These are phyloP conservation scores for Linnemannia exigua DNA, from an alignment of 192 early-diverging fungal species.

Conservation along the genomic window DNA sequence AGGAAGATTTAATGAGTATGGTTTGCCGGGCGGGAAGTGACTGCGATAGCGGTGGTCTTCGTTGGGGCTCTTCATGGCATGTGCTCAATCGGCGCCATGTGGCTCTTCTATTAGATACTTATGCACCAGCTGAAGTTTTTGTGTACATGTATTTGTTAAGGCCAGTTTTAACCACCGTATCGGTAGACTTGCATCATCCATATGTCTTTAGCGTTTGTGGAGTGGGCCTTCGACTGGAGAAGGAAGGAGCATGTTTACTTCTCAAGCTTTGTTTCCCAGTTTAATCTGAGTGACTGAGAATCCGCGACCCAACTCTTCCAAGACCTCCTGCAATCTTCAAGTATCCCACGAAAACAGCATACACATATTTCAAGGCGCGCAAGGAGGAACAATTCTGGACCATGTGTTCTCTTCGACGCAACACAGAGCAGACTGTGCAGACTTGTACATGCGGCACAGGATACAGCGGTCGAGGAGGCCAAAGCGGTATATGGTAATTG, in stretches of 20 bases:
- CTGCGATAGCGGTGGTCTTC: constrained; percentile 30
- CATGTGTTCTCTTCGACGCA: not conserved
- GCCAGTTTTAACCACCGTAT: too few relatives aligned
- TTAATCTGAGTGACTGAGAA: not conserved
- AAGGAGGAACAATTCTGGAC: constrained; percentile 22
- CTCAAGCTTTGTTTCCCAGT: not conserved
- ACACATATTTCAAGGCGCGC: too few relatives aligned
- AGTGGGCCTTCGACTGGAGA: not conserved
- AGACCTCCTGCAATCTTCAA: too few relatives aligned
- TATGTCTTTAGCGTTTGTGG: not conserved
- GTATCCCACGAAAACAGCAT: too few relatives aligned
- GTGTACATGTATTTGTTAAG: too few relatives aligned
- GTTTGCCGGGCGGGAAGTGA: constrained; percentile 35
- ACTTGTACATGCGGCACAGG: constrained; percentile 26
- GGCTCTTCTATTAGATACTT: not conserved
- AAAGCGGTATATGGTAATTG: constrained; percentile 31
- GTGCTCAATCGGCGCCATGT: constrained; percentile 23
- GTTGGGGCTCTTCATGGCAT: constrained; percentile 33
- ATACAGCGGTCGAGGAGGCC: constrained; percentile 20
- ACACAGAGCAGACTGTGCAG: constrained; percentile 8
- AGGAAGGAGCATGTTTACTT: not conserved
- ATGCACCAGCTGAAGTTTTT: too few relatives aligned
- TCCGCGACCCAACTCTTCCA: not conserved
- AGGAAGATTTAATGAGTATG: too few relatives aligned
- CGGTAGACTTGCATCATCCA: too few relatives aligned